phyloP scores from a whole-genome alignment of 1,284 basidiomycete genomes.

The Puccinia polysora region DNA sequence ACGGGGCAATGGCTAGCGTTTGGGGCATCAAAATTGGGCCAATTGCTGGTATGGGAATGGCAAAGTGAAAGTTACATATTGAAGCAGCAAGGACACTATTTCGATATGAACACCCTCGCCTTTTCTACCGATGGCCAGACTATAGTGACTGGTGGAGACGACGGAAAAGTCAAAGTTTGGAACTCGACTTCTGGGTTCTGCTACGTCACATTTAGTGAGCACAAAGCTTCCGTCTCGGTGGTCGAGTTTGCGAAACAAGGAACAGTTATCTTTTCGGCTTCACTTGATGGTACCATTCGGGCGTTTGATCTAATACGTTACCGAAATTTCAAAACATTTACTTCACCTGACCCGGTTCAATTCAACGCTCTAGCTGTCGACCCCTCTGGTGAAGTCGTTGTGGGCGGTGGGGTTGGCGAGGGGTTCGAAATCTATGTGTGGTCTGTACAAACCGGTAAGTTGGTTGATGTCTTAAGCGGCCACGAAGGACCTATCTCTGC shows the following conservation, averaged over 20 bases:
- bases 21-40: slow-evolving; percentile 89
- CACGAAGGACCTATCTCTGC: slow-evolving; percentile 89
- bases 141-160: slow-evolving; percentile 93
- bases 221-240: slow-evolving; percentile 76
- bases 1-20: slow-evolving; percentile 98
- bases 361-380: slow-evolving; percentile 94
- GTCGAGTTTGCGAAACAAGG: slow-evolving; percentile 93
- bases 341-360: slow-evolving; percentile 90
- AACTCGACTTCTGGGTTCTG: slow-evolving; percentile 91
- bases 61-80: slow-evolving; percentile 94
- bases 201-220: slow-evolving; percentile 94
- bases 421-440: slow-evolving; percentile 96
- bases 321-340: slow-evolving; percentile 97
- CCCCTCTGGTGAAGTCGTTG: slow-evolving; percentile 90
- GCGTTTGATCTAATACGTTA: slow-evolving; percentile 96
- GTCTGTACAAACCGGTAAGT: slow-evolving; percentile 96
- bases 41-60: slow-evolving; percentile 99
- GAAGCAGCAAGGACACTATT: slow-evolving; percentile 98
- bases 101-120: slow-evolving; percentile 92
- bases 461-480: slow-evolving; percentile 85
- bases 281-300: slow-evolving; percentile 91
- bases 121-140: slow-evolving; percentile 90
- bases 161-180: slow-evolving; percentile 99
- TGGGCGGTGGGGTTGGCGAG: slow-evolving; percentile 69
- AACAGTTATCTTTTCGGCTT: slow-evolving; percentile 89